Evolutionary conservation across 208 protist species (phyloP).

Genomic region (Plasmodiophora brassicae): DNA sequence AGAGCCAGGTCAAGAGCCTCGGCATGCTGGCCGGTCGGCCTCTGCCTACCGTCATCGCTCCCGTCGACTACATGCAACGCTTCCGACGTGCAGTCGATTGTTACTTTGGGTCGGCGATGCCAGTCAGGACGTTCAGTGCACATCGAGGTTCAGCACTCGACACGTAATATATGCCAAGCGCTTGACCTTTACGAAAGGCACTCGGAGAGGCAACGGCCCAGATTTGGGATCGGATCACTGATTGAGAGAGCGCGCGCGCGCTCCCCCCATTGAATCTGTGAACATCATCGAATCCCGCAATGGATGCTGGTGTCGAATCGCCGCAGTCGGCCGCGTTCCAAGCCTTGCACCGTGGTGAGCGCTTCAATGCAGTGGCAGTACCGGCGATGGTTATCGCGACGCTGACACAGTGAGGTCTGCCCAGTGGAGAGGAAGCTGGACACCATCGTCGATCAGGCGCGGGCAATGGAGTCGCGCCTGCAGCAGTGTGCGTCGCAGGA

Average conservation of each 20-base stretch:
- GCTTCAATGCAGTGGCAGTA: background rate
- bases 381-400: background rate
- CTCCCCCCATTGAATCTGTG: background rate
- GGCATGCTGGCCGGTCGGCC: background rate
- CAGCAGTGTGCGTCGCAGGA: background rate
- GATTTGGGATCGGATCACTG: background rate
- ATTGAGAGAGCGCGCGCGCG: background rate
- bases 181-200: background rate
- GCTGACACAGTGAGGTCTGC: background rate
- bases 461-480: background rate
- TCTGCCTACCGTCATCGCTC: background rate
- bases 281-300: background rate
- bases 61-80: background rate
- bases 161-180: background rate
- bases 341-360: too few relatives aligned
- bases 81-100: background rate
- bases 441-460: background rate
- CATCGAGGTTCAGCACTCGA: background rate
- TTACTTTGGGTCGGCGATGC: background rate
- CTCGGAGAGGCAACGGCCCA: background rate
- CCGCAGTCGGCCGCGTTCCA: too few relatives aligned
- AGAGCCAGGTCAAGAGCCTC: background rate
- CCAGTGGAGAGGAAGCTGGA: conserved; percentile 17
- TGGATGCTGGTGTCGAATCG: background rate
- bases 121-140: background rate